Base-by-base conservation (phyloP, 2,329 filamentous ascomycete species). In the Pestalotiopsis sp. region DNA sequence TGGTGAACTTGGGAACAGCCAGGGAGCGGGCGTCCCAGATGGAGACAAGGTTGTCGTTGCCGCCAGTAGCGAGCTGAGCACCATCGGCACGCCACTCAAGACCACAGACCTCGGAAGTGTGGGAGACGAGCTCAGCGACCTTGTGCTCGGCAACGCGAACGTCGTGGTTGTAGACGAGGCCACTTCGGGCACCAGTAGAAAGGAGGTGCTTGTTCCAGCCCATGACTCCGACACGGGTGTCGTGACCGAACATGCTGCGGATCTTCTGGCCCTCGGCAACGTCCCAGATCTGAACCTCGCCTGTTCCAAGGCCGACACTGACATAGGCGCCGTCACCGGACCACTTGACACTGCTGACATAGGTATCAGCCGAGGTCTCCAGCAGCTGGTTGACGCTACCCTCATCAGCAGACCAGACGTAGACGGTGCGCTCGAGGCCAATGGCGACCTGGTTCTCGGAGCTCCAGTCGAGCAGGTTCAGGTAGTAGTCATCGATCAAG, bases 251-350 rank as follows among this genome's bases (percentile, higher is more conserved):
- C 96, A 99, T 99, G 87, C 94, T 98, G 80, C 96, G 95, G 69
- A 99, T 92, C 88, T 98, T 98, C 78, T 91, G 92, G 71, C 92
- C 90, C 81, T 99, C 96, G 76, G 97, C 93, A 36, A 98, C 95
- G 77, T 98, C 96, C 95, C 96, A 99, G 83, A 99, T 99, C 84
- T 99, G 96, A 49, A 99, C 94, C 81, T 99, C 96, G 70, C 96
- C 96, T 49, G 94, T 94, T 70, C 95, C 95, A 64, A 99, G 92
- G 70, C 96, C 96, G 74, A 98, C 95, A 72, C 95, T 92, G 73
- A 99, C 95, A 78, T 99, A 98, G 39, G 95, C 95, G 70, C 96
- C 96, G 77, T 99, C 96, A 64, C 93, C 94, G 71, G 95, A 98
- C 96, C 96, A 99, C 85, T 98, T 98, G 77, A 99, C 95, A 73